A percentile compares a stretch with the other conserved stretches of the same genome.
Evolutionary conservation across 2,329 filamentous ascomycete species (phyloP).

Genomic region (Pestalotiopsis sp.): DNA sequence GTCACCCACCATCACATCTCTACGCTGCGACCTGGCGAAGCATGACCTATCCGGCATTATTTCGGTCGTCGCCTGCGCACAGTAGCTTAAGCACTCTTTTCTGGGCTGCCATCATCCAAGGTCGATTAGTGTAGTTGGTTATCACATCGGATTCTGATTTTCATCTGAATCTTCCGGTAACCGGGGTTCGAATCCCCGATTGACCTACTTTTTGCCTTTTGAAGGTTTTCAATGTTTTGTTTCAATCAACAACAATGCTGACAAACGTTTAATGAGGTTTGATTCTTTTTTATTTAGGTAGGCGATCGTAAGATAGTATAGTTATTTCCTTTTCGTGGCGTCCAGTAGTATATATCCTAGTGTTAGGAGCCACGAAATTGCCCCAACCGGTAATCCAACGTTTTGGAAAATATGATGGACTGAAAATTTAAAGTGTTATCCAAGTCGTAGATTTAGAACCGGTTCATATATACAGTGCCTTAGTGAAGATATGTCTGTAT

Average conservation of each 20-base stretch:
- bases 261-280: no score
- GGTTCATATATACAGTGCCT: no score
- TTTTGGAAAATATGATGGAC: not conserved
- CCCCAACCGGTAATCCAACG: no score
- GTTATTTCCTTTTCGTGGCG: not conserved
- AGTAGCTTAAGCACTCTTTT: not conserved
- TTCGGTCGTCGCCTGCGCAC: not conserved
- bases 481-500: no score
- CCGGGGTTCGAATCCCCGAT: conserved; percentile 5
- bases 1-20: not conserved
- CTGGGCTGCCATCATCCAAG: not conserved
- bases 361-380: no score
- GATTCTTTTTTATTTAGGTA: no score
- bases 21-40: not conserved
- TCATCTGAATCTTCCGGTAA: not conserved
- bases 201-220: not conserved
- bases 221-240: not conserved
- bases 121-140: conserved; percentile 5
- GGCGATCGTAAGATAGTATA: not conserved
- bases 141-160: conserved; percentile 8
- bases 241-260: not conserved
- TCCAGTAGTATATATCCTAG: not conserved
- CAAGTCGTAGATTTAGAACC: no score
- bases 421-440: no score
- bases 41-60: not conserved